A percentile compares a stretch with the other conserved stretches of the same genome.
Conservation (phyloP, 2,329 filamentous ascomycete species). For the Periconia macrospinosa region DNA sequence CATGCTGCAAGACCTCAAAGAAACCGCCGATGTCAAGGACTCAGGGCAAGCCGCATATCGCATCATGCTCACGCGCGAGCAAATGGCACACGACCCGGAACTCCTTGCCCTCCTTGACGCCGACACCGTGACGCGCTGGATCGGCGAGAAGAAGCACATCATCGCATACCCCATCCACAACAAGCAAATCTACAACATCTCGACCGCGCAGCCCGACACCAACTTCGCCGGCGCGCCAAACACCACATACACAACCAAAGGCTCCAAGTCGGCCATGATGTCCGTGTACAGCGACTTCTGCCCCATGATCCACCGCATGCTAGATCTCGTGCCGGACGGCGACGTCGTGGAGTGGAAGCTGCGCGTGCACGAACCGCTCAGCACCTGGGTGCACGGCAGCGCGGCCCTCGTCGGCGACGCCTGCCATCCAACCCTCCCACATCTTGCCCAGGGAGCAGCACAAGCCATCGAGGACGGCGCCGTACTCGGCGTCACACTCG, state of each 20-base stretch:
- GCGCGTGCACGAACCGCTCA: conserved; percentile 62
- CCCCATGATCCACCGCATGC: conserved; percentile 62
- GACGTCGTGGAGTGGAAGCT: conserved; percentile 70
- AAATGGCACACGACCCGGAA: conserved; percentile 69
- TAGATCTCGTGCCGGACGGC: conserved; percentile 64
- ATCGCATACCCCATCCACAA: conserved; percentile 75
- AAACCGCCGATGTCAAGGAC: conserved; percentile 62
- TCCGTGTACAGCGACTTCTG: conserved; percentile 63
- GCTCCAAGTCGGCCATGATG: conserved; percentile 63
- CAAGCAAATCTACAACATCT: conserved; percentile 69
- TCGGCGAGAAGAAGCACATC: conserved; percentile 74
- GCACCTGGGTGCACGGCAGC: conserved; percentile 61
- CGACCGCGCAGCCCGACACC: conserved; percentile 62
- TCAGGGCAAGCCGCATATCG: conserved; percentile 78
- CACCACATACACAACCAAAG: conserved; percentile 65
- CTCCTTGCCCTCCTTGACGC: conserved; percentile 67
- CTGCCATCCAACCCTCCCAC: conserved; percentile 65
- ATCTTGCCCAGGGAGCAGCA: conserved; percentile 66
- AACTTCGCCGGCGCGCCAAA: conserved; percentile 61
- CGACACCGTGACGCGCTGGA: conserved; percentile 72
- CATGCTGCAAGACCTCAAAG: conserved; percentile 58
- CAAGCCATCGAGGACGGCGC: conserved; percentile 67
- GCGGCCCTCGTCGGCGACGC: conserved; percentile 61
- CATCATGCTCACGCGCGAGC: conserved; percentile 71
- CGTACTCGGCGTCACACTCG: conserved; percentile 56